Conservation (phyloP, 2,329 filamentous ascomycete species). For the Paraphaeosphaeria minitans region DNA sequence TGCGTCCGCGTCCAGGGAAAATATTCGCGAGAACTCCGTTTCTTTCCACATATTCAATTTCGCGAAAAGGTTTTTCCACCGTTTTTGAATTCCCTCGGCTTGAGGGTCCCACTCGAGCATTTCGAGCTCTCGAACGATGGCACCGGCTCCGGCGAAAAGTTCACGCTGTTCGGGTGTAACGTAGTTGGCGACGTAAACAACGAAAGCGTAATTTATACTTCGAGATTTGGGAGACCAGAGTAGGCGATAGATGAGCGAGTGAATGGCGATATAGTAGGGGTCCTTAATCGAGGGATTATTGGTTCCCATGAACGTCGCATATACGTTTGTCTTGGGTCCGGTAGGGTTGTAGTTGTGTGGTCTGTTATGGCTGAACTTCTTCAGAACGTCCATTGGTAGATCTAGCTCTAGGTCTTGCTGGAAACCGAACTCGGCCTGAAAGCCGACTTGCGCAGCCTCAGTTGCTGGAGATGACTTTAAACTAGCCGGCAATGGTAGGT, state of each 20-base stretch:
- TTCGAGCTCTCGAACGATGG: conserved; percentile 39
- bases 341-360: conserved; percentile 34
- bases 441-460: conserved; percentile 8
- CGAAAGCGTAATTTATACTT: conserved; percentile 32
- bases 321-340: conserved; percentile 27
- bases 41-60: conserved; percentile 46
- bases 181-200: conserved; percentile 43
- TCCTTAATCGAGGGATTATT: conserved; percentile 39
- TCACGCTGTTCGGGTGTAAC: conserved; percentile 38
- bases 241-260: conserved; percentile 39
- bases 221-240: conserved; percentile 39
- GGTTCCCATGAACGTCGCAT: conserved; percentile 42
- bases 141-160: conserved; percentile 38
- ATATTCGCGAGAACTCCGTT: conserved; percentile 35
- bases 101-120: conserved; percentile 37
- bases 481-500: background rate
- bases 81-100: conserved; percentile 22
- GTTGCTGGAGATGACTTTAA: conserved; percentile 1
- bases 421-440: conserved; percentile 30
- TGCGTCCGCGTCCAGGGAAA: conserved; percentile 43
- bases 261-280: conserved; percentile 43
- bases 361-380: conserved; percentile 18
- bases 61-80: conserved; percentile 44
- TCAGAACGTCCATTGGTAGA: conserved; percentile 24
- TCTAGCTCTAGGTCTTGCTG: conserved; percentile 35